These are phyloP conservation scores for Rubroshorea leprosula DNA, from an alignment of 345 rosid species.

Conservation along the genomic window DNA sequence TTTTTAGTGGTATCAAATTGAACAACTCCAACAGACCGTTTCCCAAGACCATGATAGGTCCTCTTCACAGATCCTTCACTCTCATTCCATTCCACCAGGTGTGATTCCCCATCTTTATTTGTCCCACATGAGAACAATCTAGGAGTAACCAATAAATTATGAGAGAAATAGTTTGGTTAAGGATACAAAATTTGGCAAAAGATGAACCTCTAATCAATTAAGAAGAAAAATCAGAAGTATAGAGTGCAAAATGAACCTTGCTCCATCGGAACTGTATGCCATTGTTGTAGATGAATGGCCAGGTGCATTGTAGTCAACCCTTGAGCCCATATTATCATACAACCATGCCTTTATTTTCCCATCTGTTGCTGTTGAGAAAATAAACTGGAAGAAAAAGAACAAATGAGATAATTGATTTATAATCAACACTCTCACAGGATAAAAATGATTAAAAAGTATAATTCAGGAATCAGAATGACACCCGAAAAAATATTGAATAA, in stretches of 20 bases:
- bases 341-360: constrained; percentile 89
- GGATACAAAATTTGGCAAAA: constrained; percentile 1
- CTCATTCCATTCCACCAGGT: constrained; percentile 87
- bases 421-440: no score
- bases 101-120: constrained; percentile 74
- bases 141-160: constrained; percentile 16
- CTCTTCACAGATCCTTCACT: constrained; percentile 75
- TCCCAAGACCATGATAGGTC: constrained; percentile 59
- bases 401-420: no score
- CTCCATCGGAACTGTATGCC: constrained; percentile 83
- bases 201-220: constrained; percentile 5
- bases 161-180: constrained; percentile 4
- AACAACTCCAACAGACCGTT: constrained; percentile 62
- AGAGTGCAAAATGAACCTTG: constrained; percentile 41
- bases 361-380: constrained; percentile 72
- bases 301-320: constrained; percentile 83
- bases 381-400: constrained; percentile 47
- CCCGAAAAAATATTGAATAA: constrained; percentile 6
- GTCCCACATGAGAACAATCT: constrained; percentile 85
- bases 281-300: constrained; percentile 64
- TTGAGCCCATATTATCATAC: constrained; percentile 63
- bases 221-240: constrained; percentile 11
- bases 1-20: constrained; percentile 84
- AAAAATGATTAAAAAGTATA: no score
- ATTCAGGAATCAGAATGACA: no score